Conservation (phyloP, 2,329 filamentous ascomycete genomes). For the Calonectria pseudoturangicola region DNA sequence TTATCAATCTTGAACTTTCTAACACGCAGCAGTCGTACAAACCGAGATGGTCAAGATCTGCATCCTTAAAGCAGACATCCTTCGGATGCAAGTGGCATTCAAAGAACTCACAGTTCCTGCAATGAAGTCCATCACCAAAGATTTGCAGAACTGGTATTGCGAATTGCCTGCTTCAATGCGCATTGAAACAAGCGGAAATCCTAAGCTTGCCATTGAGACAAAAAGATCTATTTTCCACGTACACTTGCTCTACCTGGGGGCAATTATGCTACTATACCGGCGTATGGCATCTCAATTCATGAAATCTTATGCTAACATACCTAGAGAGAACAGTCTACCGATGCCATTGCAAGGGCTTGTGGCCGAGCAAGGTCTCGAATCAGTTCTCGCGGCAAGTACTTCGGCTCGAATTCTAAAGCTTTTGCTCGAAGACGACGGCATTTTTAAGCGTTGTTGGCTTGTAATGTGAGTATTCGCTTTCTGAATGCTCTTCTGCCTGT, state of each 20-base stretch:
- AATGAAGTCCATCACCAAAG: conserved; percentile 6
- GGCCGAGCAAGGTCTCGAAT: neutral
- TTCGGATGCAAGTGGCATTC: conserved; percentile 19
- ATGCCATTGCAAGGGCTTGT: neutral
- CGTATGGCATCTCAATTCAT: conserved; percentile 9
- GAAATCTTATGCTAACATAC: neutral
- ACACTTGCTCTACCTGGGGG: conserved; percentile 3
- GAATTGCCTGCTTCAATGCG: conserved; percentile 1
- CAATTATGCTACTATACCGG: conserved; percentile 9
- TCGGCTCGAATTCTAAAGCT: neutral
- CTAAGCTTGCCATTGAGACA: neutral
- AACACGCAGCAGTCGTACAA: neutral
- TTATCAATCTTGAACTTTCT: neutral
- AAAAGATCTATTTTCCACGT: neutral
- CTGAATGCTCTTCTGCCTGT: neutral
- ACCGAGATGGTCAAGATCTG: conserved; percentile 21
- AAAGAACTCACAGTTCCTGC: neutral
- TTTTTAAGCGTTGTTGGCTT: conserved; percentile 22
- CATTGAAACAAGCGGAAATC: neutral
- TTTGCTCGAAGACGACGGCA: neutral
- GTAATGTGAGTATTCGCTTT: neutral
- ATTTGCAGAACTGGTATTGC: conserved; percentile 12
- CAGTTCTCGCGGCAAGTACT: neutral
- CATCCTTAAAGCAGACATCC: conserved; percentile 15
- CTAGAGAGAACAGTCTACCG: neutral